Evolutionary conservation across 176 grass and related monocot species (phyloP), one percentile per base, ranked within the genome.

Genomic region (Cenchrus fungigraminus): DNA sequence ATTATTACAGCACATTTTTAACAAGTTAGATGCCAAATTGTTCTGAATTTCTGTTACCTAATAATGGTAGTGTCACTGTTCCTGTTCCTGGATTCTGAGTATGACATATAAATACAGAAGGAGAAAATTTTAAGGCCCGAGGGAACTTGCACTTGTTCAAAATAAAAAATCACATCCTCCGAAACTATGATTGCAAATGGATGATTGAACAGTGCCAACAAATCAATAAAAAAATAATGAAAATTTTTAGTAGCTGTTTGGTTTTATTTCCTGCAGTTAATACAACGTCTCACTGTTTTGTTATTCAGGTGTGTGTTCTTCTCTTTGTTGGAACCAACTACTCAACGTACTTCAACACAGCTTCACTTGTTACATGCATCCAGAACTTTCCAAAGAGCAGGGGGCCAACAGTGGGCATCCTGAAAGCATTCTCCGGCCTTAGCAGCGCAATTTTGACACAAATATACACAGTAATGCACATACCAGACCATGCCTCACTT

Each of bases 301-400:
- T 66, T 62, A 28, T 79, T 55, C 89, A 97, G 94, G 94, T 97
- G 89, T 94, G 94, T 80, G 59, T 91, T 83, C 58, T 97, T 73
- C 86, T 97, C 58, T 97, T 94, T 88, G 49, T 97, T 37, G 87
- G 91, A 69, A 97, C 91, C 46, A 97, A 97, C 37, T 87, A 87
- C 9, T 85, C 88, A 65, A 97, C 94, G 25, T 97, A 91, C 76
- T 92, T 92, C 85, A 97, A 92, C 87, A 97, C 94, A 19, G 87
- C 85, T 69, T 86, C 94, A 57, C 89, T 97, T 11, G 94, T 97
- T 63, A 91, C 94, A 71, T 90, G 94, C 81, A 92, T 97, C 56
- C 89, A 97, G 55, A 97, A 97, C 80, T 97, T 97, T 28, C 94
- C 94, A 25, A 97, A 94, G 79, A 97, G 89, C 87, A 91, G 91